Conservation (phyloP, 2,329 filamentous ascomycete genomes). For the Colletotrichum nymphaeae region DNA sequence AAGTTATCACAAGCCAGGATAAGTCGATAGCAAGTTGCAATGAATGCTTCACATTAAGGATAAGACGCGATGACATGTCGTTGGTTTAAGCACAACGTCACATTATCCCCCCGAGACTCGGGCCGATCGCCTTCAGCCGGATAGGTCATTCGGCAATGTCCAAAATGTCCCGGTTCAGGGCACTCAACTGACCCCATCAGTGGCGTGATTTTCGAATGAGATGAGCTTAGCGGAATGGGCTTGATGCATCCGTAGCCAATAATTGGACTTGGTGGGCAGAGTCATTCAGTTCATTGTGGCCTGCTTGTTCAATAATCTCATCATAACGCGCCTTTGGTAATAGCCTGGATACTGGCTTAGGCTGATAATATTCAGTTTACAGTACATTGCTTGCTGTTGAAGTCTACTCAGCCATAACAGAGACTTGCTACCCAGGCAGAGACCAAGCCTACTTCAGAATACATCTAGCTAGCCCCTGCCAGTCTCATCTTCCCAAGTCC, state of each 20-base stretch:
- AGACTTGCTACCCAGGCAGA: too few species aligned
- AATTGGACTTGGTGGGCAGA: too few species aligned
- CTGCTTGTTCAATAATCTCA: background rate
- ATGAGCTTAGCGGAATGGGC: background rate
- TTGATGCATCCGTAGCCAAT: too few species aligned
- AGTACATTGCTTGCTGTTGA: background rate
- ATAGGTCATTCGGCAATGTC: background rate
- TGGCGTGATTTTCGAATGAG: slow-evolving; percentile 8
- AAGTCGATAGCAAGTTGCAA: background rate
- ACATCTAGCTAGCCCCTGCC: background rate
- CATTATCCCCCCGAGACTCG: slow-evolving; percentile 5
- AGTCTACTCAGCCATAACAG: background rate
- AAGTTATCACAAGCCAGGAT: too few species aligned
- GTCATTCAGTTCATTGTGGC: background rate
- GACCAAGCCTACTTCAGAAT: too few species aligned
- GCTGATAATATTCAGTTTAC: background rate
- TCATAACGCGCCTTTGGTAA: background rate
- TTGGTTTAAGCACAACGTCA: slow-evolving; percentile 23
- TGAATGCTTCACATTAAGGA: background rate
- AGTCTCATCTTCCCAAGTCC: background rate
- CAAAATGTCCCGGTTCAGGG: background rate
- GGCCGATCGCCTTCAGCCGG: background rate
- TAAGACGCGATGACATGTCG: background rate
- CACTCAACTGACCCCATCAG: background rate
- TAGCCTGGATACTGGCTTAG: background rate